Base-by-base conservation (phyloP, 2,329 filamentous ascomycete genomes). In the Fusarium phyllophilum region DNA sequence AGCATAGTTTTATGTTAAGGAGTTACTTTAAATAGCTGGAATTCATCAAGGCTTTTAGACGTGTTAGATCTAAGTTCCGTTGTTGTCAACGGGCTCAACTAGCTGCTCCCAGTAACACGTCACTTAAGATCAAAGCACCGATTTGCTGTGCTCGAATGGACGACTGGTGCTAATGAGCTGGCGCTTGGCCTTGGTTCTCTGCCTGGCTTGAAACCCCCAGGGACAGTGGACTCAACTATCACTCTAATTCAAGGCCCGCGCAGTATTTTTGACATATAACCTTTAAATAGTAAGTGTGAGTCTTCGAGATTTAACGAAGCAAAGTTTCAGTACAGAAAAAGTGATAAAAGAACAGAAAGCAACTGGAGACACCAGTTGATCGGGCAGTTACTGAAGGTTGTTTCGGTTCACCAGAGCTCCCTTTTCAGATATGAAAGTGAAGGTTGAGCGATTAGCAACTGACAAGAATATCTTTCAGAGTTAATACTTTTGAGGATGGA, bases 91-190 rank as follows among this genome's bases (percentile, higher is more conserved):
- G 10, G 4, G 33, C n/a, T 26, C 49, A 20, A 2, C 9, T 12
- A 36, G 18, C 18, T 54, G 7, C 2, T 3, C 24, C 0, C 13
- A 22, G 49, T 17, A 36, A 13, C 9, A 38, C 1, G 8, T 29
- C 2, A 22, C 3, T 36, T 12, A 26, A 15, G 14, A 22, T 8
- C 7, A 26, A 29, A 14, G 7, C 7, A 20, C 33, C 3, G 3
- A 7, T 1, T 52, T 12, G 11, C 3, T 12, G 17, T 8, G 13
- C 10, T 13, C 4, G 13, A 52, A 20, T 24, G n/a, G 3, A 4
- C 20, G 11, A 22, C 14, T 38, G n/a, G 2, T 29, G n/a, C 9
- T 36, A 26, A 29, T 11, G 13, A 12, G 33, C 18, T 38, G 33
- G 18, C 5, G 0, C 7, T 26, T 36, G 14, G 5, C 5, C 22